Evolutionary conservation across 2,329 filamentous ascomycete genomes (phyloP), one percentile per base, ranked within the genome.

Genomic region (Allantophomopsis cytisporea): DNA sequence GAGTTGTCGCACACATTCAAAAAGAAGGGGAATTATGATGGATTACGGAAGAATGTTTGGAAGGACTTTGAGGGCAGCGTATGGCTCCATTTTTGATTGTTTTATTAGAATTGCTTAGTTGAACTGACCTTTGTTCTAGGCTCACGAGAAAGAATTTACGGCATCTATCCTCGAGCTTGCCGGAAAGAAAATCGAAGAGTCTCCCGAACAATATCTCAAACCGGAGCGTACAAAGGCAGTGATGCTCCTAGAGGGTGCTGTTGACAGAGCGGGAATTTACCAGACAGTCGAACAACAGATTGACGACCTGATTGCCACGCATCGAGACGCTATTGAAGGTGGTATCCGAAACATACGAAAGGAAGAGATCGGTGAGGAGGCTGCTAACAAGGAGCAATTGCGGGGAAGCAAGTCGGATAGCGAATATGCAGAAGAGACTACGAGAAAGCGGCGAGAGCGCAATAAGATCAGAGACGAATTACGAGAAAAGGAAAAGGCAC

Each of bases 1-100:
- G 72, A 69, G 13, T 69, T 89, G 16, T 73, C 83, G n/a, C 79
- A 84, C 54, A 80, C 73, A 10, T 89, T 88, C 63, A 88, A 88
- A 61, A 89, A 88, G 62, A 86, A 85, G 59, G 84, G 84, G 44
- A 81, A 82, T 41, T 91, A 88, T 54, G 84, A 91, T 59, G 65
- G 71, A 12, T 72, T 88, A 46, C 76, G 83, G 44, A 88, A 86
- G 55, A 72, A 83, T 50, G 69, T 84, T 10, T 86, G 83, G 72
- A 74, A 82, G 35, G 77, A 83, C 42, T 84, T 85, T 48, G 75
- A 79, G 52, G 70, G 73, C 21, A 79, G 76, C 48, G 81, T 85
- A 69, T 42, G 53, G 37, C 37, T 43, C 38, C 35, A 15, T 21
- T 35, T 21, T 20, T 40, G 7, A 10, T 12, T 10, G 23, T 12